Conservation (phyloP, 331 rosid species). For the Rosa hybrid region DNA sequence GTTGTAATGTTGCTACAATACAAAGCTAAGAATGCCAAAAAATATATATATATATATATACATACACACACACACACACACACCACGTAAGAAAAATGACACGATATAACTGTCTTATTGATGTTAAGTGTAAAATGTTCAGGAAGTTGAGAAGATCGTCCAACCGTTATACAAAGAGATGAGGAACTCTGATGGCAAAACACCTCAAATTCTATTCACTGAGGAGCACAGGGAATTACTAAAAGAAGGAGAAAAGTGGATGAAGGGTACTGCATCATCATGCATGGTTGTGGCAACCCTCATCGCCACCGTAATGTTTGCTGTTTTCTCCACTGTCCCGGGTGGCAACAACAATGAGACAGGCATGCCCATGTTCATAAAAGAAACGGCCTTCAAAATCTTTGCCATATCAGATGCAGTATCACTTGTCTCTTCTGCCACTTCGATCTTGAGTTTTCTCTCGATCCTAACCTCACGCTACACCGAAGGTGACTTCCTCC, state of each 20-base stretch:
- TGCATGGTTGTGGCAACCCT: slow-evolving; percentile 19
- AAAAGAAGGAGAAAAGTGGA: slow-evolving; percentile 8
- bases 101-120: too few species aligned
- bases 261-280: slow-evolving; percentile 13
- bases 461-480: slow-evolving; percentile 11
- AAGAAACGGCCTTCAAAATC: neutral
- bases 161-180: slow-evolving; percentile 10
- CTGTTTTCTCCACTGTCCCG: slow-evolving; percentile 11
- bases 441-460: slow-evolving; percentile 17
- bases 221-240: slow-evolving; percentile 7
- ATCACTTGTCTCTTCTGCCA: slow-evolving; percentile 3
- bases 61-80: too few species aligned
- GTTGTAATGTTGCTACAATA: too few species aligned
- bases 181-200: slow-evolving; percentile 1
- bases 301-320: slow-evolving; percentile 20
- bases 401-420: slow-evolving; percentile 10
- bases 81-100: too few species aligned
- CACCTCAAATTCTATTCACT: slow-evolving; percentile 8
- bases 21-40: too few species aligned
- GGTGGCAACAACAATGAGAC: neutral
- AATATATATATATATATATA: too few species aligned
- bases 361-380: neutral
- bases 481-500: slow-evolving; percentile 7
- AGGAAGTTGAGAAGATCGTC: slow-evolving; percentile 11
- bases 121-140: neutral